Conservation (phyloP, 2,329 filamentous ascomycete genomes). For the Cyphellophora attinorum region DNA sequence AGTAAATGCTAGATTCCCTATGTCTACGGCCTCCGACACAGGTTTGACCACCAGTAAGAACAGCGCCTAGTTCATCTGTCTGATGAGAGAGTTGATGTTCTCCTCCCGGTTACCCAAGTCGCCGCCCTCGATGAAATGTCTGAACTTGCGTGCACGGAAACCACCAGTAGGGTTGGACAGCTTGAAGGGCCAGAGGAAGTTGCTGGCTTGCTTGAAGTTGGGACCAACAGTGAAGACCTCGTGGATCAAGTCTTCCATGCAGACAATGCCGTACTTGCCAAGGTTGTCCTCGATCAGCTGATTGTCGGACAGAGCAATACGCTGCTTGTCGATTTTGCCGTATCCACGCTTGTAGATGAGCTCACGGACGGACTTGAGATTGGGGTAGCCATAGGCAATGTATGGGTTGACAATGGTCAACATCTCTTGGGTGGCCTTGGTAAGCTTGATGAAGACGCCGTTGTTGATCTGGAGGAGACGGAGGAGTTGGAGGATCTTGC, state of each 20-base stretch:
- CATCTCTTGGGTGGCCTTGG: slow-evolving; percentile 97
- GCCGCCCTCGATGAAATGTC: slow-evolving; percentile 97
- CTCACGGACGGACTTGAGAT: slow-evolving; percentile 98
- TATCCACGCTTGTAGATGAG: slow-evolving; percentile 99
- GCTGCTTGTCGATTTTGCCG: slow-evolving; percentile 98
- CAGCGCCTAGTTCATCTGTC: slow-evolving; percentile 88
- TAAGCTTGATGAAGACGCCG: slow-evolving; percentile 93
- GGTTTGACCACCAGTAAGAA: no score
- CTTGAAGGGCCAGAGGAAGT: slow-evolving; percentile 99
- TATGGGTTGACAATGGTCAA: slow-evolving; percentile 97
- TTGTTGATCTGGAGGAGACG: slow-evolving; percentile 99
- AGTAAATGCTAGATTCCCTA: no score
- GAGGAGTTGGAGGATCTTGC: slow-evolving; percentile 99
- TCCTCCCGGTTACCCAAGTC: slow-evolving; percentile 98
- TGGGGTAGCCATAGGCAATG: slow-evolving; percentile 98
- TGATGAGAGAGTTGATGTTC: slow-evolving; percentile 90
- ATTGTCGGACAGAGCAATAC: slow-evolving; percentile 93
- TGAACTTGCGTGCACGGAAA: slow-evolving; percentile 95
- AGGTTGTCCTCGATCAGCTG: slow-evolving; percentile 92
- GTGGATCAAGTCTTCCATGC: slow-evolving; percentile 98
- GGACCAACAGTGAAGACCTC: slow-evolving; percentile 98
- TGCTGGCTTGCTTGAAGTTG: slow-evolving; percentile 99
- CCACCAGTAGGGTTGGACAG: slow-evolving; percentile 95
- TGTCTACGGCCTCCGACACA: not conserved
- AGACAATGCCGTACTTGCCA: slow-evolving; percentile 98